Base-by-base conservation (phyloP, 2,329 filamentous ascomycete genomes). In the Purpureocillium takamizusanense region DNA sequence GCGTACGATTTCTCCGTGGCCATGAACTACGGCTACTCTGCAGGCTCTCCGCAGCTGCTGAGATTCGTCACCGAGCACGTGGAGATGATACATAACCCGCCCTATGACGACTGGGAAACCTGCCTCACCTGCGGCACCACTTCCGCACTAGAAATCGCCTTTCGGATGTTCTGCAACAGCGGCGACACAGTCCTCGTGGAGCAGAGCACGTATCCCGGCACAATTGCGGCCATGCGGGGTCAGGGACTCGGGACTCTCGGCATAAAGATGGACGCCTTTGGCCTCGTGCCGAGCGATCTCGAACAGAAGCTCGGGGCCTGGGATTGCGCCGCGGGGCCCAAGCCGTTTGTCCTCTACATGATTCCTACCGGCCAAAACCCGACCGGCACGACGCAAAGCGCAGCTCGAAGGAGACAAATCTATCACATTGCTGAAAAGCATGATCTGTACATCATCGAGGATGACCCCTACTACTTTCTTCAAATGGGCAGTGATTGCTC, bases 391-490 rank as follows among this genome's bases (percentile, higher is more conserved):
- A 92, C 86, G 5, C 83, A 87, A 58, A 69, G 75, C 33, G 59
- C 62, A 10, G 64, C 75, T 50, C 69, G 86, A 38, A 70, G 86
- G 38, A 68, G 69, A 47, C 81, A 76, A 17, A 69, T 94, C 37
- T 92, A 92, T 62, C 68, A 67, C 34, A 70, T 90, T 12, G 82
- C 80, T 33, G 77, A 81, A 53, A 83, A 83, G 61, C 84, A 92
- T 57, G 83, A 92, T 53, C 54, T 92, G 31, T 81, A 75, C 62
- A 86, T 94, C 54, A 63, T 92, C 47, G 86, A 94, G 64, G 86
- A 92, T 55, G 86, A 92, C 55, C 86, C 86, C 3, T 92, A 94
- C 64, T 92, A 88, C 62, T 92, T 87, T 64, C 67, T 92, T 33
- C 86, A 92, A 57, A 76, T 79, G 65, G 37, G 31, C 10, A 10